These are phyloP conservation scores for Purshia tridentata DNA, from an alignment of 306 rosid species.

Conservation along the genomic window DNA sequence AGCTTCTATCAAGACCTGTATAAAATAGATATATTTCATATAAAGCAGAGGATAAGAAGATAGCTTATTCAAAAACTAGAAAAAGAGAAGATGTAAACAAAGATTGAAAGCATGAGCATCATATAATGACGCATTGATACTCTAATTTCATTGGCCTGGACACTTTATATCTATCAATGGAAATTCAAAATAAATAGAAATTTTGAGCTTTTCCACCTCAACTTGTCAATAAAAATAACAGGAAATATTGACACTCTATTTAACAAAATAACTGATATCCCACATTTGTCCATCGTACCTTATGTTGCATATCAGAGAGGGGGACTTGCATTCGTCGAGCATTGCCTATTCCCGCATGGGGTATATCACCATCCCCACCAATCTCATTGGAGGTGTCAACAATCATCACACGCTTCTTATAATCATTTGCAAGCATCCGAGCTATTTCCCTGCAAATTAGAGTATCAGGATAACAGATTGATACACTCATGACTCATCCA, in stretches of 20 bases:
- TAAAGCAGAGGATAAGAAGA: slow-evolving; percentile 1
- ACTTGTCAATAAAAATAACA: background rate
- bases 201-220: background rate
- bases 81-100: too few relatives aligned
- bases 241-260: background rate
- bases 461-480: background rate
- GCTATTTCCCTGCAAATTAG: slow-evolving; percentile 71
- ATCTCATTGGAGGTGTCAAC: slow-evolving; percentile 98
- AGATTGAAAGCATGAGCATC: too few relatives aligned
- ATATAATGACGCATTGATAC: too few relatives aligned
- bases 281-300: slow-evolving; percentile 35
- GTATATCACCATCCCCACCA: slow-evolving; percentile 99
- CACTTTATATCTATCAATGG: background rate
- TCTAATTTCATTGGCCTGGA: too few relatives aligned
- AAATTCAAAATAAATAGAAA: background rate
- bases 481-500: background rate
- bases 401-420: slow-evolving; percentile 91
- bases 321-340: slow-evolving; percentile 99
- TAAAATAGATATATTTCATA: slow-evolving; percentile 20
- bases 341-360: slow-evolving; percentile 88
- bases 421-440: slow-evolving; percentile 92
- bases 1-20: slow-evolving; percentile 91
- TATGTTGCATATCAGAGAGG: slow-evolving; percentile 77
- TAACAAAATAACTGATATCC: slow-evolving; percentile 17
- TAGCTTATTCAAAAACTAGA: background rate